Evolutionary conservation across 805 yeast genomes (phyloP), one percentile per base, ranked within the genome.

Genomic region (Scheffersomyces stipitis): DNA sequence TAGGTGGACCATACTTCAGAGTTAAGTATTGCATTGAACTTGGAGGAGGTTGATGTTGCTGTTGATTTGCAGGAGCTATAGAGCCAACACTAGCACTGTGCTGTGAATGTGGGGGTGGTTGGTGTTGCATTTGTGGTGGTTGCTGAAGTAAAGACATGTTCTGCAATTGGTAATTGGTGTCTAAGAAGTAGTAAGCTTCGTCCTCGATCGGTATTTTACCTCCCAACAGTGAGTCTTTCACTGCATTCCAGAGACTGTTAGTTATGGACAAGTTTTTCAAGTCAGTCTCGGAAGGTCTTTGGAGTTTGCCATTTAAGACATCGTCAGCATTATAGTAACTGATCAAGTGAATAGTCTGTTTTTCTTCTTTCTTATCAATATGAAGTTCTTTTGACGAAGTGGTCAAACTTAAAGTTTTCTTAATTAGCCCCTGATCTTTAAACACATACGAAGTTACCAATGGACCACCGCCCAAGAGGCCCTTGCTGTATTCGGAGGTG

Each of bases 241-340:
- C 69, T 0, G 86, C 81, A 39, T 62, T 64, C 70, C 81, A 69
- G 28, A 83, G 60, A 8, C 68, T 71, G 13, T 59, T 54, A 3
- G 77, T 65, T 5, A 83, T 70, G 13, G 58, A 58, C 0, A 78
- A 44, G 40, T 77, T 72, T 40, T 73, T 72, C 37, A 86, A 69
- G 5, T 75, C 70, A 5, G 74, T 60, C 28, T 75, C 75, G 4
- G 78, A 64, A 0, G 96, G 96, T 17, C 81, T 65, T 0, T 59
- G 50, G 31, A 89, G 64, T 28, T 63, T 66, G 4, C 81, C 80
- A 23, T 67, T 64, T 34, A 77, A 52, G 3, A 88, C 93, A 56
- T 90, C 96, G 15, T 77, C 77, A 0, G 88, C 82, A 20, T 76
- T 67, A 55, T 87, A 90, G 60, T 90, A 90, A 6, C 90, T 80